A percentile compares a stretch with the other conserved stretches of the same genome.
Conservation (phyloP, 2,329 filamentous ascomycete genomes). For the Scedosporium apiospermum region DNA sequence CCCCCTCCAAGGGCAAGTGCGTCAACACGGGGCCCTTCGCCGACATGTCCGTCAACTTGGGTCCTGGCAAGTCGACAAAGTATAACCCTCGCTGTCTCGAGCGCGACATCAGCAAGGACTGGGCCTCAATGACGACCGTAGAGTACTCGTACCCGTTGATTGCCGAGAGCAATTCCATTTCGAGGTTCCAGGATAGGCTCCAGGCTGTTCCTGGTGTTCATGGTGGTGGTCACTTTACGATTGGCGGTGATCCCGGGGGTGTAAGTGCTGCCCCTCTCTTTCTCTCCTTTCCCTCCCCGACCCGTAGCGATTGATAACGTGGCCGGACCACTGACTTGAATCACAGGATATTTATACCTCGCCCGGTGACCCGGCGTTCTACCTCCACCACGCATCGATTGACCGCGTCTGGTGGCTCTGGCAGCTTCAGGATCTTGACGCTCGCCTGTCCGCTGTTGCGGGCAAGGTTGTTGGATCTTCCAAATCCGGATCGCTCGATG, state of each 20-base stretch:
- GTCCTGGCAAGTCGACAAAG: slow-evolving; percentile 22
- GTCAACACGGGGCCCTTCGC: slow-evolving; percentile 39
- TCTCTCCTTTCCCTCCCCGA: background rate
- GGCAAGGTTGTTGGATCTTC: background rate
- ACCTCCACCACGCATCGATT: slow-evolving; percentile 21
- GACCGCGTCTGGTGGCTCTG: slow-evolving; percentile 12
- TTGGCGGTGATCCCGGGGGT: slow-evolving; percentile 23
- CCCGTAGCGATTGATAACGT: background rate
- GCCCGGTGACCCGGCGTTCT: slow-evolving; percentile 26
- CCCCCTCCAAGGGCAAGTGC: slow-evolving; percentile 35
- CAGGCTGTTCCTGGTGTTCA: slow-evolving; percentile 16
- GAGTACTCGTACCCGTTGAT: slow-evolving; percentile 13
- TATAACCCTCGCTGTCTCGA: slow-evolving; percentile 34
- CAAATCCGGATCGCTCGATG: slow-evolving; percentile 5
- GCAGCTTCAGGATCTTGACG: slow-evolving; percentile 10
- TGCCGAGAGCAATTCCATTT: slow-evolving; percentile 7
- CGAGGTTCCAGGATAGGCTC: slow-evolving; percentile 9
- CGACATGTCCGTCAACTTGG: slow-evolving; percentile 26
- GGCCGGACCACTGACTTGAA: slow-evolving; percentile 7
- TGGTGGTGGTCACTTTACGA: slow-evolving; percentile 28
- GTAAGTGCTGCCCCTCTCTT: background rate
- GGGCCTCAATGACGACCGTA: slow-evolving; percentile 15
- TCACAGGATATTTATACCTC: slow-evolving; percentile 22
- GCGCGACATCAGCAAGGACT: slow-evolving; percentile 19
- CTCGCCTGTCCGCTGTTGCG: background rate